Percentiles rank a stretch among this genome's conserved stretches.
Evolutionary conservation across 2,329 filamentous ascomycete species (phyloP).

Genomic region (Triangularia verruculosa): DNA sequence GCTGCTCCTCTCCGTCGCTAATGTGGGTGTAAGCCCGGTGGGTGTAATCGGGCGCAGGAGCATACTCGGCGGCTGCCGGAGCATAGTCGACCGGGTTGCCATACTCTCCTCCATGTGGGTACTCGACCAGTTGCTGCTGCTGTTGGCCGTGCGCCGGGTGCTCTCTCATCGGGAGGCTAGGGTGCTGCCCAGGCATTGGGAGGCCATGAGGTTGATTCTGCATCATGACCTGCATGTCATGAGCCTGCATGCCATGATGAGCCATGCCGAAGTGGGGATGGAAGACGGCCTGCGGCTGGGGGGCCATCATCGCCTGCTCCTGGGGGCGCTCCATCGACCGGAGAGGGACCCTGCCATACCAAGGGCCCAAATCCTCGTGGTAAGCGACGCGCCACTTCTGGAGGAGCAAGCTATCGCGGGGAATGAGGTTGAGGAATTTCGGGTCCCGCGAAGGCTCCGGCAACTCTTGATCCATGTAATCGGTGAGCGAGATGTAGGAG

Average conservation of each 20-base stretch:
- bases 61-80: no score
- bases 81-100: no score
- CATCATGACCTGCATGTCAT: not conserved
- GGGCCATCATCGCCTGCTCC: no score
- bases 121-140: not conserved
- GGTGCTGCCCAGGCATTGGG: no score
- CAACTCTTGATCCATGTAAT: constrained; percentile 36
- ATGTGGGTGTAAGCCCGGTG: not conserved
- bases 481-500: constrained; percentile 90
- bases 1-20: not conserved
- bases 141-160: not conserved
- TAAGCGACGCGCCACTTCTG: not conserved
- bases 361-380: not conserved
- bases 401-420: not conserved
- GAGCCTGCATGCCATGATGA: not conserved
- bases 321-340: no score
- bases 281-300: no score
- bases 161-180: not conserved
- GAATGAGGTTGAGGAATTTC: not conserved
- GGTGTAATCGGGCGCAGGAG: no score
- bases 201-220: not conserved
- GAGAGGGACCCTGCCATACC: no score
- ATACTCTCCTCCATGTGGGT: not conserved
- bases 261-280: not conserved
- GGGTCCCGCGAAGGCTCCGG: constrained; percentile 42